These are phyloP conservation scores for Porcisia deanei DNA, from an alignment of 208 protist genomes.

Conservation along the genomic window DNA sequence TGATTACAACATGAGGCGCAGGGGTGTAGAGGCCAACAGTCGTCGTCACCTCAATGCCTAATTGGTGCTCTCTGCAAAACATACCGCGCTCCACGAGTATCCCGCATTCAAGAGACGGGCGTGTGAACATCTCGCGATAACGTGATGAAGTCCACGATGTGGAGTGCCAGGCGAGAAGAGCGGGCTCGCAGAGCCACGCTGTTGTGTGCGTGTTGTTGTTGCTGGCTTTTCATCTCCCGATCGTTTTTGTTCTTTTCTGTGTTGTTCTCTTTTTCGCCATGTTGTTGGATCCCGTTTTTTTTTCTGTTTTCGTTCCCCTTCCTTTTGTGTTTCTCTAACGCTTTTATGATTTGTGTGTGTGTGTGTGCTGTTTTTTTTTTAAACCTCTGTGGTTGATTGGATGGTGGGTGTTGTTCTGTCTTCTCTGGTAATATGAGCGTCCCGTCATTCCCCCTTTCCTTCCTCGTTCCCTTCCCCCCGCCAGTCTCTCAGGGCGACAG, in stretches of 20 bases:
- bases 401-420: too few relatives aligned
- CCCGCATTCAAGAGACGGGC: background rate
- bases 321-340: background rate
- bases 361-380: background rate
- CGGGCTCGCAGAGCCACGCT: background rate
- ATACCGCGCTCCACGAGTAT: background rate
- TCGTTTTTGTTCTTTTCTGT: background rate
- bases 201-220: background rate
- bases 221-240: background rate
- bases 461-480: background rate
- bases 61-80: background rate
- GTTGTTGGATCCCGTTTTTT: background rate
- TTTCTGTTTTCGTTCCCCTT: background rate
- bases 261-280: too few relatives aligned
- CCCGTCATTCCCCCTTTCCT: too few relatives aligned
- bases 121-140: background rate
- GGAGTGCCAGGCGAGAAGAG: background rate
- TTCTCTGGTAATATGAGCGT: too few relatives aligned
- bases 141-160: background rate
- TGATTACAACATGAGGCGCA: background rate
- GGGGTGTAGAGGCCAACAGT: background rate
- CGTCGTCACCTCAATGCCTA: background rate
- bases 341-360: background rate
- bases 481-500: too few relatives aligned
- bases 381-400: too few relatives aligned